phyloP scores from a whole-genome alignment of 139 green algal genomes.

The Helicosporidium sp. region DNA sequence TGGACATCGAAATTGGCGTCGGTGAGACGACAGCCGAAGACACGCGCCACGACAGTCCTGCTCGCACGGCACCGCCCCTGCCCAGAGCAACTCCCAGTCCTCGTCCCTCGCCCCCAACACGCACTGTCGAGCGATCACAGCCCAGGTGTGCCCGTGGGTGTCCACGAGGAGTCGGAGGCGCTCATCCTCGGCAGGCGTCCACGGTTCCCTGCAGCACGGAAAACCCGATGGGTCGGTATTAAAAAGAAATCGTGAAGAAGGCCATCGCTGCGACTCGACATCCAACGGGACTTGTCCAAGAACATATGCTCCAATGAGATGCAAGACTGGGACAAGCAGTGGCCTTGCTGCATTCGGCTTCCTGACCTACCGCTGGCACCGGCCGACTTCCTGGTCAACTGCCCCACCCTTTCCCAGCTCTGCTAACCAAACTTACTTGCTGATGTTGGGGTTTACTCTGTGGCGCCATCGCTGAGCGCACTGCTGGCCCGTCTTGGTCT shows the following conservation, averaged over 20 bases:
- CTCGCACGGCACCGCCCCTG: too few species aligned
- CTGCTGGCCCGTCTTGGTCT: slow-evolving; percentile 56
- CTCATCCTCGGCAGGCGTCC: neutral
- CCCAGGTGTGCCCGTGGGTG: slow-evolving; percentile 12
- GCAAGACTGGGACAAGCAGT: neutral
- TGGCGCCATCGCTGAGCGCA: slow-evolving; percentile 73
- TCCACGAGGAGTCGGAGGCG: neutral
- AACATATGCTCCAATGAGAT: neutral
- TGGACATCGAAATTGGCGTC: neutral
- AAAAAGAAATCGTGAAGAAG: too few species aligned
- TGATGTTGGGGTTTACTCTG: slow-evolving; percentile 69
- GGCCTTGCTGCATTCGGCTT: neutral
- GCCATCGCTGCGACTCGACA: neutral
- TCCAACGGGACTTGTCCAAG: neutral
- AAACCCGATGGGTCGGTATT: too few species aligned
- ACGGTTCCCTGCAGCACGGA: too few species aligned
- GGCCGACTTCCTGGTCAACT: too few species aligned
- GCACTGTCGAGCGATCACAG: neutral
- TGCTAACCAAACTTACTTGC: slow-evolving; percentile 2
- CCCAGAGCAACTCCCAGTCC: too few species aligned
- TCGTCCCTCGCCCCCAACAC: too few species aligned
- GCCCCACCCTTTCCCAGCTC: neutral
- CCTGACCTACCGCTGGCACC: neutral
- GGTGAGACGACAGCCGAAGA: neutral
- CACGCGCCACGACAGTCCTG: too few species aligned